phyloP scores from a whole-genome alignment of 208 protist species.

The Acanthamoeba triangularis region DNA sequence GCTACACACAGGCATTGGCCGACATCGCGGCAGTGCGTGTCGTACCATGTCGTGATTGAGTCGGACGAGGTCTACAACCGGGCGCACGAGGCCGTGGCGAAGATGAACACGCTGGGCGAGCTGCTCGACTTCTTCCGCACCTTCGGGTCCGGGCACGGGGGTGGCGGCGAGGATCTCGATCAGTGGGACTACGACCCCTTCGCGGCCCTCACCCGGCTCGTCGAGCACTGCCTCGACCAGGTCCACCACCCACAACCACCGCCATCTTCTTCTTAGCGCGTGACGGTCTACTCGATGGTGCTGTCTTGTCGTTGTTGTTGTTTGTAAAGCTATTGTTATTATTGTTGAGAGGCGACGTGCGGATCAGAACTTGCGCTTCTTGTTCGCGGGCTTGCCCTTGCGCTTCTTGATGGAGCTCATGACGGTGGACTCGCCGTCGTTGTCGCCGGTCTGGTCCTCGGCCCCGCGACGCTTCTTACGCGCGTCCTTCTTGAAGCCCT shows the following conservation, averaged over 20 bases:
- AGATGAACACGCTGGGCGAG: not conserved
- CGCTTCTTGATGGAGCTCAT: slow-evolving; percentile 58
- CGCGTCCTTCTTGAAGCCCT: slow-evolving; percentile 11
- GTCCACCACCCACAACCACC: not conserved
- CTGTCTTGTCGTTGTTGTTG: too few species aligned
- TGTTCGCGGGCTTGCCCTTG: slow-evolving; percentile 33
- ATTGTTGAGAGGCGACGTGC: not conserved
- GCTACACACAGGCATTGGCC: not conserved
- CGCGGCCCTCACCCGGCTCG: not conserved
- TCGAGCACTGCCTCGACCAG: slow-evolving; percentile 22
- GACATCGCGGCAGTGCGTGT: slow-evolving; percentile 11
- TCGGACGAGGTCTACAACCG: not conserved
- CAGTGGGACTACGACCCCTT: slow-evolving; percentile 28
- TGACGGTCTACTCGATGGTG: too few species aligned
- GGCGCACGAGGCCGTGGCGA: not conserved
- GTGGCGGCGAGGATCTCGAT: not conserved
- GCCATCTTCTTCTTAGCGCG: too few species aligned
- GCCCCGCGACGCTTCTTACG: slow-evolving; percentile 8
- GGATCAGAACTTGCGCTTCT: slow-evolving; percentile 11
- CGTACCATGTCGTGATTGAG: slow-evolving; percentile 15
- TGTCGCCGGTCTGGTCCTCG: not conserved
- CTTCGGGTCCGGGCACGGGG: not conserved
- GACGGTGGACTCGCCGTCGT: slow-evolving; percentile 21
- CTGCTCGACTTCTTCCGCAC: slow-evolving; percentile 5
- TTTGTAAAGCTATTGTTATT: not conserved